Percentiles rank a stretch among this genome's conserved stretches.
These are phyloP conservation scores for Lasiodiplodia hormozganensis DNA, from an alignment of 2,329 filamentous ascomycete genomes.

Conservation along the genomic window DNA sequence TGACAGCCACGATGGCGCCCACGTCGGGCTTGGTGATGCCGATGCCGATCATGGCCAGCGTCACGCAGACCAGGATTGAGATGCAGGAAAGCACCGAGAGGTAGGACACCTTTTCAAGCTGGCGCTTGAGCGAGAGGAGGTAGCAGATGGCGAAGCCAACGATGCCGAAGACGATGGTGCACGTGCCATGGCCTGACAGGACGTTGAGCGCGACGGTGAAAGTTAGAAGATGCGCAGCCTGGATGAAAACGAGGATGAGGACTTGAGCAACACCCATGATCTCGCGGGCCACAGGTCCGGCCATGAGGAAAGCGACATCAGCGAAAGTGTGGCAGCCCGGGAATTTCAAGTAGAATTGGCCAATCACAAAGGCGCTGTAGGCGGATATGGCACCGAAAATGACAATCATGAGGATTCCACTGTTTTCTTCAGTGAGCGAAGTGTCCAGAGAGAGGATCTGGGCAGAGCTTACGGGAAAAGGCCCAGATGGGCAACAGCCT, in stretches of 20 bases:
- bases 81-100: slow-evolving; percentile 66
- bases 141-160: slow-evolving; percentile 66
- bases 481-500: slow-evolving; percentile 59
- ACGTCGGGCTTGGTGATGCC: slow-evolving; percentile 57
- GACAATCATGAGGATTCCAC: slow-evolving; percentile 61
- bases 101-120: slow-evolving; percentile 67
- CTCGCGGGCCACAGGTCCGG: slow-evolving; percentile 67
- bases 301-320: slow-evolving; percentile 69
- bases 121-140: slow-evolving; percentile 66
- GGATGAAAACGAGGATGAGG: slow-evolving; percentile 72
- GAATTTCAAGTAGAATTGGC: slow-evolving; percentile 63
- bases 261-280: slow-evolving; percentile 67
- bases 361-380: slow-evolving; percentile 68
- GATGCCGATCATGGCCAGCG: slow-evolving; percentile 71
- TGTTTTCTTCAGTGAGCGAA: slow-evolving; percentile 31
- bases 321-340: slow-evolving; percentile 71
- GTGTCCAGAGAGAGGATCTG: slow-evolving; percentile 4
- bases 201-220: slow-evolving; percentile 73
- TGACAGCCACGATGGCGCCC: slow-evolving; percentile 39
- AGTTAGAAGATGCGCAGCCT: slow-evolving; percentile 73
- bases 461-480: slow-evolving; percentile 54
- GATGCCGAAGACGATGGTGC: slow-evolving; percentile 69
- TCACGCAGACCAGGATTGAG: slow-evolving; percentile 68
- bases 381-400: slow-evolving; percentile 61
- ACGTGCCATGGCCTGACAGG: slow-evolving; percentile 66